Evolutionary conservation across 371 early-diverging fungal species (phyloP), one percentile per base, ranked within the genome.

Genomic region (Mortierella sp.): DNA sequence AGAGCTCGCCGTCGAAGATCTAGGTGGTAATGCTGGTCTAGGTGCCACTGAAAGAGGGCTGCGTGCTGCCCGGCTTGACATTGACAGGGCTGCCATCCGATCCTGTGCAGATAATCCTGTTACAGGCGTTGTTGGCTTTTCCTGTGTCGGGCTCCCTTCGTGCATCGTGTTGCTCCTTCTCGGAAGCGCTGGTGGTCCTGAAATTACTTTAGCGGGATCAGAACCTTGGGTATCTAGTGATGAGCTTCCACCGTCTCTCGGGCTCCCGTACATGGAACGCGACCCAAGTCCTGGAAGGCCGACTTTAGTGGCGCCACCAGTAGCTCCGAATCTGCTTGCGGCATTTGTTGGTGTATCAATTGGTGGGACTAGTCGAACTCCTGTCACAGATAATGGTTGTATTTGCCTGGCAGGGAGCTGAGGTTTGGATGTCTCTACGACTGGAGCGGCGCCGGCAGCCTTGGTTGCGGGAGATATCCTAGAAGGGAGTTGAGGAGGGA

Each of bases 71-170:
- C 79, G 83, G 21, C 26, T 78, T 6, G 75, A 78, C 73, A 76
- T 76, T 2, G 84, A 76, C 16, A 84, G 42, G 47, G 78, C 81
- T 24, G 85, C 82, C 85, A 84, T 81, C 47, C 85, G 81, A 21
- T 85, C 85, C 19, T 77, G 73, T 26, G 81, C 81, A 24, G 84
- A 80, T 31, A 80, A 19, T 48, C 72, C 57, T 34, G 79, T 48
- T 31, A 44, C 65, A 19, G 55, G 2, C 7, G 65, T 21, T n/a
- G 68, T 47, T 21, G 60, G 1, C 47, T 71, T 57, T 10, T 58
- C 70, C n/a, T 28, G 24, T 6, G 34, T 3, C 5, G 26, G 31
- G 70, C 24, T 45, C 44, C 19, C 70, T 11, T 78, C 72, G 16
- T 70, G 26, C 5, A 81, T 19, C 10, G 80, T 81, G 24, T 79